Evolutionary conservation across 192 early-diverging fungal genomes (phyloP), one percentile per base, ranked within the genome.

Genomic region (Lunasporangiospora selenospora): DNA sequence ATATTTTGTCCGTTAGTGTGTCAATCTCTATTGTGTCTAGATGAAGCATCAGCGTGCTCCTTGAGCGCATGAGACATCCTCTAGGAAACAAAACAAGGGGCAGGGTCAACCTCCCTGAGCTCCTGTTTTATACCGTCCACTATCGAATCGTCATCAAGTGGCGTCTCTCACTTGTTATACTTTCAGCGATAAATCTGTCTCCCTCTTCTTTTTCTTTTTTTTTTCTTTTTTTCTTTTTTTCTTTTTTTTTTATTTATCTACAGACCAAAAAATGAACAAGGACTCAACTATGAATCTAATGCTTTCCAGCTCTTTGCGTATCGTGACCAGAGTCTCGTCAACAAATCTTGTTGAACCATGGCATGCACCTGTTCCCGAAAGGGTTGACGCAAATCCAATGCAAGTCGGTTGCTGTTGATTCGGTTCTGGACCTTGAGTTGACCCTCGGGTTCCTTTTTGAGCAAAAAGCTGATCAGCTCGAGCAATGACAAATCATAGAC

Each of bases 381-480:
- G 8, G 58, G 60, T 31, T 58, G 69, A 31, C 54, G 39, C 8
- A 16, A 55, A 45, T 73, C 69, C 46, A 73, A 50, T 4, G 69
- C 69, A 59, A 73, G 45, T 8, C 69, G 38, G 21, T 73, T 56
- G 27, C 59, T 58, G 3, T 57, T 62, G 33, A 73, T 62, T 36
- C 54, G 37, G 11, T 47, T 43, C 23, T 53, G 61, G 0, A 73
- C 44, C 18, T 18, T 43, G 4, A 30, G 4, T 37, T 52, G 10
- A 0, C 60, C 60, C 3, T 58, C 60, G 0, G 18, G 9, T 32
- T 73, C 56, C 26, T 63, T 53, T 33, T 73, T 73, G 36, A 30
- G 53, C 43, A 63, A 18, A 30, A 40, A 33, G 15, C 69, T 63
- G 42, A 73, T 43, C 49, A 58, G 19, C 29, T 73, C 69, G 48